These are phyloP conservation scores for Ceratobasidium sp. DNA, from an alignment of 1,284 basidiomycete species.

Conservation along the genomic window DNA sequence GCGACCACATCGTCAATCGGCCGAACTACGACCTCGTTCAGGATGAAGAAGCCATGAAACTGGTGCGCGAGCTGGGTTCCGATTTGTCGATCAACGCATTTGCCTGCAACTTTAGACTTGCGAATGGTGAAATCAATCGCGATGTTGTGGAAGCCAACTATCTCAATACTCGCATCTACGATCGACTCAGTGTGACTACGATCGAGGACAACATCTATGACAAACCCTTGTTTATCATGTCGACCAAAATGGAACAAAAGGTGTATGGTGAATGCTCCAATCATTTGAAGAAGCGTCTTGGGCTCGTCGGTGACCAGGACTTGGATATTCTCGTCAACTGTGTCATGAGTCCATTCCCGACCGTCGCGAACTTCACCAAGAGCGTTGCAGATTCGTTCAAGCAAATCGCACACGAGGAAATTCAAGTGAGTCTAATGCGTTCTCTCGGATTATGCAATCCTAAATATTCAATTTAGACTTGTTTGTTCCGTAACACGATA, in stretches of 20 bases:
- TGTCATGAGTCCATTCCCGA: conserved; percentile 57
- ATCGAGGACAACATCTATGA: conserved; percentile 46
- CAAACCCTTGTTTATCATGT: conserved; percentile 51
- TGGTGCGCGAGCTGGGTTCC: conserved; percentile 50
- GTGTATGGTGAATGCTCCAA: conserved; percentile 50
- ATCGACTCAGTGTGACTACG: conserved; percentile 51
- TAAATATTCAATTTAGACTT: conserved; percentile 40
- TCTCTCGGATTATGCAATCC: not conserved
- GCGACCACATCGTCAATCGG: conserved; percentile 48
- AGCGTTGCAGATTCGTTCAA: conserved; percentile 50
- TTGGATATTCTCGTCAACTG: conserved; percentile 53
- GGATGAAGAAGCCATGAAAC: conserved; percentile 49
- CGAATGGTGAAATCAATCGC: conserved; percentile 50
- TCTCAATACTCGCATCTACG: conserved; percentile 54
- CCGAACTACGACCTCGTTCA: conserved; percentile 50
- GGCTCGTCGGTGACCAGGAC: conserved; percentile 50
- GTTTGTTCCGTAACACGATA: conserved; percentile 47
- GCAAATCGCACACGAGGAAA: conserved; percentile 50
- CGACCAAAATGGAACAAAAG: conserved; percentile 49
- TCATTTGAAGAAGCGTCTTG: conserved; percentile 52
- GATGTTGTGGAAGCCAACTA: conserved; percentile 56
- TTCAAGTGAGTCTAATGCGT: conserved; percentile 43
- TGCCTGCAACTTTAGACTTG: conserved; percentile 54
- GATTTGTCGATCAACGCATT: conserved; percentile 58
- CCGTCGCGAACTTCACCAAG: conserved; percentile 48